Evolutionary conservation across 148 eudicot species (phyloP), one percentile per base, ranked within the genome.

Genomic region (Pouteria glomerata): DNA sequence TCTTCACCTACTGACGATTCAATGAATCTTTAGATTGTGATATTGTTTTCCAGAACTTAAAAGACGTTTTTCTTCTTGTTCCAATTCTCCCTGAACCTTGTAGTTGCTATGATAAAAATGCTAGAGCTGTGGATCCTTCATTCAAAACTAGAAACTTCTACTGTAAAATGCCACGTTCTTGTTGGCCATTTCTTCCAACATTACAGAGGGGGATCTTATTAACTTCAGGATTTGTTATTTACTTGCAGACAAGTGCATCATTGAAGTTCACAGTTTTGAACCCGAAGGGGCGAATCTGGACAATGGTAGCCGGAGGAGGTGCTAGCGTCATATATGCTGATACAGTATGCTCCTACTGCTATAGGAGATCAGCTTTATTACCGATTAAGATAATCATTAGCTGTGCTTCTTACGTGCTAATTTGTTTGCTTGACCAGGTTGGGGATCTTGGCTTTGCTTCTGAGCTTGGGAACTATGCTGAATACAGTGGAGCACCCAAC

Each of bases 261-360:
- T 67, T 88, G 83, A 88, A 88, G 81, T 88, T 88, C 79, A 88
- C 89, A 33, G 88, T 88, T 60, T 81, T 88, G 81, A 88, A 88
- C 71, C 92, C 89, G 10, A 88, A 82, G 72, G 92, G 92, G 31
- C 71, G 89, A 66, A 88, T 88, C 78, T 88, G 92, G 92, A 88
- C 92, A 24, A 88, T 88, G 92, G 92, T 88, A 70, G 92, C 92
- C 66, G 92, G 92, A 45, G 92, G 92, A 73, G 92, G 92, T 42
- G 92, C 92, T 57, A 85, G 92, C 75, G 89, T 88, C 62, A 88
- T 88, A 74, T 88, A 88, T 71, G 92, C 92, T 3, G 92, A 88
- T 79, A 88, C 92, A 0, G 92, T 88, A 31, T 4, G 75, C 62
- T 74, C 73, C 69, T 75, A 30, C n/a, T 47, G 16, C 27, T 50